These are phyloP conservation scores for Daucus carota DNA, from an alignment of 129 eudicot genomes.

Conservation along the genomic window DNA sequence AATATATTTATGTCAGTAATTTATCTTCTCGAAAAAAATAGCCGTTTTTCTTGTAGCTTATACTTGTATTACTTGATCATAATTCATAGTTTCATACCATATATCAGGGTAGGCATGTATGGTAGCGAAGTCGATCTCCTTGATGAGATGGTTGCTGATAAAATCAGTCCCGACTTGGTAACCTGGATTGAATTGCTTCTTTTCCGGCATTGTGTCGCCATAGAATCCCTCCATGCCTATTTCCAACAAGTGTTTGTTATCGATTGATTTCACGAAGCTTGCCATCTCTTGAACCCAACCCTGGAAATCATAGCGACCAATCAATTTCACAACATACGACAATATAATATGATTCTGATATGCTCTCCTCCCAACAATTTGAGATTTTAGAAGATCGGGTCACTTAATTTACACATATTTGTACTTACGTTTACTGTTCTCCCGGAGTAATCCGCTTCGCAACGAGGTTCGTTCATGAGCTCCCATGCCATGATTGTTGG, in stretches of 20 bases:
- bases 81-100: conserved; percentile 20
- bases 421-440: conserved; percentile 39
- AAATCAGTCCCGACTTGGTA: conserved; percentile 79
- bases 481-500: conserved; percentile 82
- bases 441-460: conserved; percentile 64
- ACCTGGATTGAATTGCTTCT: conserved; percentile 58
- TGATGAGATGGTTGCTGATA: conserved; percentile 45
- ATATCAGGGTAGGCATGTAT: conserved; percentile 61
- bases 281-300: conserved; percentile 86
- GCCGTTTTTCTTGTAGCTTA: too few species aligned
- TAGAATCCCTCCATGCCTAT: conserved; percentile 84
- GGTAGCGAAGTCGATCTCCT: conserved; percentile 65
- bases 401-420: neutral
- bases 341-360: too few species aligned
- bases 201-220: conserved; percentile 58
- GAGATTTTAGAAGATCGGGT: too few species aligned
- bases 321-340: too few species aligned
- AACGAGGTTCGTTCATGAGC: conserved; percentile 79
- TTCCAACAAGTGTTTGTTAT: conserved; percentile 46
- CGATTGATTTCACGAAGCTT: conserved; percentile 46
- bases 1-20: too few species aligned
- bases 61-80: too few species aligned
- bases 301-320: conserved; percentile 14
- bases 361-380: too few species aligned
- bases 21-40: too few species aligned